Conservation (phyloP, 768 basidiomycete genomes). For the Hygrocybe coccinea region DNA sequence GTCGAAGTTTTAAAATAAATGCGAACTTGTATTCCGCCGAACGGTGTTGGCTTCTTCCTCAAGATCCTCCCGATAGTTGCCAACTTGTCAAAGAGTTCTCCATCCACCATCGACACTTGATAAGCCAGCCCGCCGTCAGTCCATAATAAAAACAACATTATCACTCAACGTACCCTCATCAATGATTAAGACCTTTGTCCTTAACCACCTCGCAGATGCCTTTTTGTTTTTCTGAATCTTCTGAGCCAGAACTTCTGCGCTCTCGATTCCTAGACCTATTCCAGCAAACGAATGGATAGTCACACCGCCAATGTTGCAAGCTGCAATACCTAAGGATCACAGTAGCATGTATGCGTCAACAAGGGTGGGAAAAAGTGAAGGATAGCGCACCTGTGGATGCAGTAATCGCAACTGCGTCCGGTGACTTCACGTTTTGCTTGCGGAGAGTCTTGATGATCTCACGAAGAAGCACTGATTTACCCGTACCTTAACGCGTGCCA, state of each 20-base stretch:
- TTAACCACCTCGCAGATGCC: conserved; percentile 69
- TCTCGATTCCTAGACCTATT: conserved; percentile 76
- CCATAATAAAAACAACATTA: background rate
- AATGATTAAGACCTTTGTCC: conserved; percentile 79
- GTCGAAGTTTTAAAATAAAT: background rate
- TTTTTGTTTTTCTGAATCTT: conserved; percentile 84
- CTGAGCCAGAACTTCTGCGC: conserved; percentile 51
- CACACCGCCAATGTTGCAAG: conserved; percentile 94
- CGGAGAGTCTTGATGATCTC: conserved; percentile 80
- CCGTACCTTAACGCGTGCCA: conserved; percentile 60
- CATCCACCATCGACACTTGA: conserved; percentile 99
- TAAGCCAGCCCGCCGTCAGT: background rate
- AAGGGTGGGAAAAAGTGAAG: background rate
- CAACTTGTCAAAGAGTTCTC: conserved; percentile 88
- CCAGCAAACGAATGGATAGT: conserved; percentile 97
- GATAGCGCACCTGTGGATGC: conserved; percentile 75
- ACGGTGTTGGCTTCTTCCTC: conserved; percentile 62
- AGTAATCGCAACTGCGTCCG: conserved; percentile 85
- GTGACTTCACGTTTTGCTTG: conserved; percentile 45
- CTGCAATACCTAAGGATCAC: conserved; percentile 68
- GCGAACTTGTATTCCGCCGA: conserved; percentile 88
- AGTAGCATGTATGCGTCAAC: background rate
- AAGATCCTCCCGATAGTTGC: conserved; percentile 62
- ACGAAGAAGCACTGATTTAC: conserved; percentile 90
- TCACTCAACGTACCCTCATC: conserved; percentile 57